Base-by-base conservation (phyloP, 805 yeast species). In the Zygoascus bituminiphila region DNA sequence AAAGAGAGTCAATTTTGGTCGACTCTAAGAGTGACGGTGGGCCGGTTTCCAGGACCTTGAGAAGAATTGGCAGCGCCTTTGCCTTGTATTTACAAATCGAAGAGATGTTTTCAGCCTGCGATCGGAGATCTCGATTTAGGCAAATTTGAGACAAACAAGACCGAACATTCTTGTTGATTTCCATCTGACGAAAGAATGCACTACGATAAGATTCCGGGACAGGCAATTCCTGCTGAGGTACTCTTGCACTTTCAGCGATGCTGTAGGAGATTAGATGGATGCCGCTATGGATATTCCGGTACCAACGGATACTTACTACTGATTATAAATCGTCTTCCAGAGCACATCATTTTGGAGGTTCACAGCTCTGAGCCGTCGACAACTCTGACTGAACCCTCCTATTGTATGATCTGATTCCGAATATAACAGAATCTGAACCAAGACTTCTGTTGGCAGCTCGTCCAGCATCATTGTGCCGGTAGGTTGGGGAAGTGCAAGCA, bases 371-470 rank as follows among this genome's bases (percentile, higher is more conserved):
- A 60, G 44, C 4, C 55, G 50, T 12, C 45, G 38, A 43, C 61
- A 57, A 2, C 55, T 12, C 24, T 35, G 44, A 8, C 58, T 39
- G 23, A 52, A 44, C 3, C 59, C 59, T 15, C 52, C 54, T 2
- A 49, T 23, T 7, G 58, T 43, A 19, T 48, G 44, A 14, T 53
- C 56, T 5, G 44, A 38, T 10, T 57, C 62, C 3, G 57, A 55
- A 1, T 44, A 23, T 12, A 39, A 38, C 45, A 49, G 54, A 2
- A 60, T 48, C n/a, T 47, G 26, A 29, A 57, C 50, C 21, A 49
- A 44, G 10, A 54, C 35, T 41, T 54, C 57, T 10, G 37, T 36
- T 2, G 57, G 57, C 20, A 54, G 44, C 25, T 42, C 33, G 24
- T 42, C 42, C 7, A 52, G 9, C 39, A 17, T 36, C 17, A 36